Evolutionary conservation across 148 eudicot species (phyloP), one percentile per base, ranked within the genome.

Genomic region (Arctostaphylos glauca): DNA sequence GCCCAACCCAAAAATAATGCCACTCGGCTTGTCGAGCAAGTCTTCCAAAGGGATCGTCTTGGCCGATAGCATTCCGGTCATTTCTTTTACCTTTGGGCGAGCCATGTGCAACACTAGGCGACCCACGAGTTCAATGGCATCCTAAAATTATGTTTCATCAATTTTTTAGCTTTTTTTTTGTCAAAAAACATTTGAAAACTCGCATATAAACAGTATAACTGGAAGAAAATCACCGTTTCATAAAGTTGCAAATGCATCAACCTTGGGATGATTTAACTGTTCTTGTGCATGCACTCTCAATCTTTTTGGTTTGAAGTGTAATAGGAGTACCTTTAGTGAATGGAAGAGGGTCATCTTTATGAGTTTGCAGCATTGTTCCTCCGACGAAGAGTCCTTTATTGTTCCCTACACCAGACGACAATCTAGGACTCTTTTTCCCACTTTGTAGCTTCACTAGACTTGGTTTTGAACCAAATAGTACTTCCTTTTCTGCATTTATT

Each of bases 401-500:
- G 86, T 81, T 86, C 84, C 93, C 90, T 80, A 91, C 93, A 75
- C 92, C 94, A 43, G 84, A 83, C 73, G 92, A 91, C 78, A 87
- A 44, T 88, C 92, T 88, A 79, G 92, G 84, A 64, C 87, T 79
- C 82, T 90, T 94, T 85, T 94, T 94, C 15, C 82, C 92, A 89
- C 83, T 89, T 79, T 87, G 93, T 54, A 81, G 83, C 88, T 96
- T 96, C 87, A 91, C 76, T 7, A 95, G 93, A 83, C 98, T 93
- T 60, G 93, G 93, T 88, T 96, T 96, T 84, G 98, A 93, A 80
- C 98, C 96, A 80, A 88, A 91, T 31, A 89, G 90, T 54, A 89
- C 89, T 88, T 96, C 98, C 86, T 94, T 96, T 82, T 91, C 97
- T n/a, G 96, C 87, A 21, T 90, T 89, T 64, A 89, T 78, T 80